These are phyloP conservation scores for Pseudoperonospora humuli DNA, from an alignment of 352 stramenopile species.

Conservation along the genomic window DNA sequence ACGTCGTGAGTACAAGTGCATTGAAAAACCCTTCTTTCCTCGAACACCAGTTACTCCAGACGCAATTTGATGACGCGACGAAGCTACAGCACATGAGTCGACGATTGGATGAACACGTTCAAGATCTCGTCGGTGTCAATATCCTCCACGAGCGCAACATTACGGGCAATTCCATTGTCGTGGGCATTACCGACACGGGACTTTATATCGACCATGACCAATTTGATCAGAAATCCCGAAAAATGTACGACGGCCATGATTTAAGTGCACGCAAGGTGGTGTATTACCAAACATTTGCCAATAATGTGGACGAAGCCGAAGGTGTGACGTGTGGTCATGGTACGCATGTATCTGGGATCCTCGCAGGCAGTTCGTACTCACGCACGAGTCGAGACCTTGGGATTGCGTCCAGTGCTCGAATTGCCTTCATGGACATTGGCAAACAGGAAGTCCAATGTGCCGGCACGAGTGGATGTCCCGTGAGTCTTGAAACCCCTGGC, in stretches of 20 bases:
- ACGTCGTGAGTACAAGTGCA: conserved; percentile 31
- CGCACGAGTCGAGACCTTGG: conserved; percentile 36
- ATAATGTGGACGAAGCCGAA: conserved; percentile 57
- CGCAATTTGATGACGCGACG: conserved; percentile 5
- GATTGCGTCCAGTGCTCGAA: conserved; percentile 68
- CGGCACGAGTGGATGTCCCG: conserved; percentile 29
- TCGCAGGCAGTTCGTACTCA: conserved; percentile 55
- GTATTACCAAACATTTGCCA: conserved; percentile 74
- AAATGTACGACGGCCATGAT: conserved; percentile 53
- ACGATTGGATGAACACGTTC: conserved; percentile 44
- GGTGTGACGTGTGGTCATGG: conserved; percentile 69
- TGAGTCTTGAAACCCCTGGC: conserved; percentile 37
- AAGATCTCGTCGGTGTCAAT: conserved; percentile 47
- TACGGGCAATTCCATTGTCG: conserved; percentile 50
- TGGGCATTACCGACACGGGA: conserved; percentile 68
- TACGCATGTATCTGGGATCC: conserved; percentile 81
- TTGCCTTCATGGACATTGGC: conserved; percentile 87
- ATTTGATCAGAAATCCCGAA: conserved; percentile 48
- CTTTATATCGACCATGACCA: conserved; percentile 77
- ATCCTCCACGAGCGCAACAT: conserved; percentile 57
- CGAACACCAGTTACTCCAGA: conserved; percentile 34
- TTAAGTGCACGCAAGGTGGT: conserved; percentile 67
- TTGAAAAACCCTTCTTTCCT: conserved; percentile 20
- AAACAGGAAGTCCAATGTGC: conserved; percentile 36
- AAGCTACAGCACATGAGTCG: conserved; percentile 9